phyloP scores from a whole-genome alignment of 2,329 filamentous ascomycete genomes.

The Keithomyces neogunnii region DNA sequence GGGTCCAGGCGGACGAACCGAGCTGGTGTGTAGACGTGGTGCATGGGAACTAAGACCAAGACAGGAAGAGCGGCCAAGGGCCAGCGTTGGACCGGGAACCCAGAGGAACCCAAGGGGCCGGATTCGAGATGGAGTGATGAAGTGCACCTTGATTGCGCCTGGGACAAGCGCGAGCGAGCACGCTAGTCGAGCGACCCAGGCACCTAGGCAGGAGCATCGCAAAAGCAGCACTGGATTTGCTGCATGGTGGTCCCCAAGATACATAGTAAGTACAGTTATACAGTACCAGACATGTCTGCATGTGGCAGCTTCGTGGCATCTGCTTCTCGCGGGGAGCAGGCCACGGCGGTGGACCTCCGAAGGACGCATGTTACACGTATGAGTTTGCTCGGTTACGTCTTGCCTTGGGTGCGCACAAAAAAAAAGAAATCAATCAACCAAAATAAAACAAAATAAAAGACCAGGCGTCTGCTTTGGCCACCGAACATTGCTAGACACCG shows the following conservation, averaged over 20 bases:
- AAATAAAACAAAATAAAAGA: too few species aligned
- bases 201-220: slow-evolving; percentile 5
- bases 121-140: background rate
- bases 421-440: too few species aligned
- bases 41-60: too few species aligned
- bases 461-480: background rate
- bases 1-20: too few species aligned
- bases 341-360: too few species aligned
- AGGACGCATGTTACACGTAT: too few species aligned
- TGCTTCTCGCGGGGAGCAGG: too few species aligned
- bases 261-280: background rate
- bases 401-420: too few species aligned
- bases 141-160: background rate
- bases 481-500: background rate
- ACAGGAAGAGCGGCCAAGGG: background rate
- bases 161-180: slow-evolving; percentile 23
- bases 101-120: background rate
- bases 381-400: too few species aligned
- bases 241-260: background rate
- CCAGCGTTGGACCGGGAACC: background rate
- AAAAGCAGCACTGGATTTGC: slow-evolving; percentile 18
- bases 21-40: too few species aligned
- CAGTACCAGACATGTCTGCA: too few species aligned
- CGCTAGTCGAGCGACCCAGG: slow-evolving; percentile 3
- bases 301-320: too few species aligned